Base-by-base conservation (phyloP, 805 yeast species). In the Barnettozyma wickerhamii region DNA sequence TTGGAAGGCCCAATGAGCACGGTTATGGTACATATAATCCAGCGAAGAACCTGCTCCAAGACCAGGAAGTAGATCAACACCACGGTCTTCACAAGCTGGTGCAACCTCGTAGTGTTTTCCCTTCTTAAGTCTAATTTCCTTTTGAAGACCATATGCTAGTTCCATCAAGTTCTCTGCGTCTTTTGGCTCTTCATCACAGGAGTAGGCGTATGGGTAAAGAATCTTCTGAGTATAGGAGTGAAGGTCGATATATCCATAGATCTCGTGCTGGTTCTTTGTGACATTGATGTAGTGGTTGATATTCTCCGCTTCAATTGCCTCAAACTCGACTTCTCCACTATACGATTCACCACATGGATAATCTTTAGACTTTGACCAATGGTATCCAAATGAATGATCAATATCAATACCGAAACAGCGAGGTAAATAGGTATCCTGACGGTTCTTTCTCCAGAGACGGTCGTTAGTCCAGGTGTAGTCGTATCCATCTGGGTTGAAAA, bases 401-500 rank as follows among this genome's bases (percentile, higher is more conserved):
- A 89, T 80, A 59, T 89, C 96, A 29, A 88, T 75, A 9, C 97
- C 97, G 35, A 72, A 67, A 59, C 97, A 89, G 32, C 72, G 62
- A 7, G 84, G 77, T 36, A 73, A 59, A 37, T 69, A 74, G 0
- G 93, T 81, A 39, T 77, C 76, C 62, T 89, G 96, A 46, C 95
- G 71, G 61, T 87, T 89, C 55, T 89, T 89, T 34, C 93, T 68
- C 97, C 97, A 89, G 44, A 89, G 65, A 42, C 97, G 67, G 58
- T 89, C 95, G 20, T 64, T 55, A 2, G 68, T 70, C 96, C 96
- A 89, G 2, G 95, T 71, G 58, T 84, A 83, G 12, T 70, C 85
- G 58, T 89, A 89, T 0, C 97, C 97, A 62, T 89, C 97, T 1
- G 96, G 96, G 55, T 89, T 89, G 60, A 81, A 74, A 10, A 87